These are phyloP conservation scores for Pecoramyces ruminantium DNA, from an alignment of 192 early-diverging fungal genomes.

Conservation along the genomic window DNA sequence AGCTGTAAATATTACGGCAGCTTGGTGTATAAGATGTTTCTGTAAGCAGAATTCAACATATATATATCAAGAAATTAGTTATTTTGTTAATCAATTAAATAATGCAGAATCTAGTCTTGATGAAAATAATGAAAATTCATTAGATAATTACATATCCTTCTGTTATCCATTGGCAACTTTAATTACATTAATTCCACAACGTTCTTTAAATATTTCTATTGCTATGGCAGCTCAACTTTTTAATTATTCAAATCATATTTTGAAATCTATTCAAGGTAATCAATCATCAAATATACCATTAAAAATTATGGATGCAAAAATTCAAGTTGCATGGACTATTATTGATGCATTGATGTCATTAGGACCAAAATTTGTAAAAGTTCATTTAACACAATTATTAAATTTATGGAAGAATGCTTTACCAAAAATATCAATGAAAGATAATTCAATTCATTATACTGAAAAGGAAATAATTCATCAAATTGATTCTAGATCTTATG, in stretches of 20 bases:
- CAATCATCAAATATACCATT: constrained; percentile 30
- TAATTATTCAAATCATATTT: constrained; percentile 51
- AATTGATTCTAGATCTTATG: constrained; percentile 29
- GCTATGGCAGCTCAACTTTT: constrained; percentile 66
- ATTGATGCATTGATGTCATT: constrained; percentile 57
- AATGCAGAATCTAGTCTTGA: constrained; percentile 43
- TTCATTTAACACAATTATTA: constrained; percentile 59
- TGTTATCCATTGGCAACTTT: constrained; percentile 35
- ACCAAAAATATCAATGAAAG: constrained; percentile 53
- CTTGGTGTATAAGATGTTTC: constrained; percentile 53
- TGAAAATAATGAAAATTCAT: constrained; percentile 20
- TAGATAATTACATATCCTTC: constrained; percentile 37
- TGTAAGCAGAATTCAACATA: constrained; percentile 44
- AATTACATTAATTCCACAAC: constrained; percentile 44
- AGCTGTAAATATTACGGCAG: constrained; percentile 52
- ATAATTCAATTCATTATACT: constrained; percentile 24
- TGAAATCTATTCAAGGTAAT: constrained; percentile 26
- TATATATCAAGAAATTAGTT: constrained; percentile 39
- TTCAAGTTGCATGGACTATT: constrained; percentile 62
- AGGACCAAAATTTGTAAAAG: constrained; percentile 62
- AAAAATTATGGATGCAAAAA: constrained; percentile 35
- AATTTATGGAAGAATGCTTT: constrained; percentile 66
- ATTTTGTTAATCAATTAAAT: constrained; percentile 49
- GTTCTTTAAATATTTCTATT: constrained; percentile 53
- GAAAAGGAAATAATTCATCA: constrained; percentile 28